phyloP scores from a whole-genome alignment of 2,329 filamentous ascomycete genomes.

The Fusarium sp. region DNA sequence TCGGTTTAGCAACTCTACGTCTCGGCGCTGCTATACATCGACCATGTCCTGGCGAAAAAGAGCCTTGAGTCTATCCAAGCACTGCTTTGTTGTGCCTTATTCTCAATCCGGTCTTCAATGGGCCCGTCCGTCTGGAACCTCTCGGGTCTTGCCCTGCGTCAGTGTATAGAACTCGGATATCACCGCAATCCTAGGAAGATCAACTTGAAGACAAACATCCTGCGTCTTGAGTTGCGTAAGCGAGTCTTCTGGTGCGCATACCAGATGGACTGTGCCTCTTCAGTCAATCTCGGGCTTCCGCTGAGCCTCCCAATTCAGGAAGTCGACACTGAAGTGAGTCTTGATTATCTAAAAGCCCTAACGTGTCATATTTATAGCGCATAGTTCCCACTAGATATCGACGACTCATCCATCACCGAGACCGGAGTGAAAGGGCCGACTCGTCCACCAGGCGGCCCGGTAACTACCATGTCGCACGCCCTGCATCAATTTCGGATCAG shows the following conservation, averaged over 20 bases:
- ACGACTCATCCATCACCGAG: constrained; percentile 5
- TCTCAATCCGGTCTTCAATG: constrained; percentile 41
- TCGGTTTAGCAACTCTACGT: constrained; percentile 4
- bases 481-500: constrained; percentile 15
- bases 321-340: constrained; percentile 18
- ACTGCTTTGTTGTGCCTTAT: constrained; percentile 45
- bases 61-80: constrained; percentile 46
- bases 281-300: constrained; percentile 7
- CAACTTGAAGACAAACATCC: not conserved
- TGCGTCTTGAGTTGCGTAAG: constrained; percentile 3
- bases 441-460: not conserved
- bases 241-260: constrained; percentile 20
- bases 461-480: constrained; percentile 3
- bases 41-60: constrained; percentile 21
- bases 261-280: constrained; percentile 9
- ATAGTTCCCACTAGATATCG: constrained; percentile 17
- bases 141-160: constrained; percentile 12
- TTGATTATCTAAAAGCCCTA: not conserved
- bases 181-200: constrained; percentile 6
- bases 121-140: constrained; percentile 44
- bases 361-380: not conserved
- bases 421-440: not conserved
- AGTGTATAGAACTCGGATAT: constrained; percentile 22
- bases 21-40: not conserved
- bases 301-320: constrained; percentile 9